Base-by-base conservation (phyloP, 176 grass and related monocot species). In the Carex parvula region DNA sequence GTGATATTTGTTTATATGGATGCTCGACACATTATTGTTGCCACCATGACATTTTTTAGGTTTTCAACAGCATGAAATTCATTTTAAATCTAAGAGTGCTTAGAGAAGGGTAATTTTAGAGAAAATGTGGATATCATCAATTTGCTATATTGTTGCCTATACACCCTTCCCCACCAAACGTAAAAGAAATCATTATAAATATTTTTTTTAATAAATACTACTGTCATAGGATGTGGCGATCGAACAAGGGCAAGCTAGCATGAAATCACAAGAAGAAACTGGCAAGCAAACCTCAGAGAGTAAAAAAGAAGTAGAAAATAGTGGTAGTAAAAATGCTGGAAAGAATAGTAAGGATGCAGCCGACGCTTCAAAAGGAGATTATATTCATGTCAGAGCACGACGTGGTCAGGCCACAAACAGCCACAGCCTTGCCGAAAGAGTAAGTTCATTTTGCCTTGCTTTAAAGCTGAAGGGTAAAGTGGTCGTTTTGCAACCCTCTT, bases 361-460 rank as follows among this genome's bases (percentile, higher is more conserved):
- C 0, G 91, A 93, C 17, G 86, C 82, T 0, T 35, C 90, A 56
- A 89, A 93, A 82, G 85, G 89, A 55, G 94, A 93, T 32, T 97
- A 93, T 83, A 91, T 97, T 60, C 94, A 97, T 93, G 86, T 97
- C 75, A 89, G 94, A 78, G 94, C 94, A 54, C 85, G 94, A 9
- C 91, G 91, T 1, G 94, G 94, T 30, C 94, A 97, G 86, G 94
- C 94, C 29, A 97, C 94, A 68, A 97, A 97, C 82, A 97, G 91
- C 86, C 94, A 97, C 61, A 97, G 94, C 87, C 89, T 97, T 37
- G 94, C 94, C 26, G 94, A 97, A 91, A 90, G 94, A 87, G 94
- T 97, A 90, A 50, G 80, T 63, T 60, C 50, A 73, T 59, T 81
- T 61, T 41, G 1, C 66, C 26, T 14, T 56, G 26, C 6, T 33